Percentiles rank a stretch among this genome's conserved stretches.
Evolutionary conservation across 306 rosid genomes (phyloP).

Genomic region (Rubus idaeus): DNA sequence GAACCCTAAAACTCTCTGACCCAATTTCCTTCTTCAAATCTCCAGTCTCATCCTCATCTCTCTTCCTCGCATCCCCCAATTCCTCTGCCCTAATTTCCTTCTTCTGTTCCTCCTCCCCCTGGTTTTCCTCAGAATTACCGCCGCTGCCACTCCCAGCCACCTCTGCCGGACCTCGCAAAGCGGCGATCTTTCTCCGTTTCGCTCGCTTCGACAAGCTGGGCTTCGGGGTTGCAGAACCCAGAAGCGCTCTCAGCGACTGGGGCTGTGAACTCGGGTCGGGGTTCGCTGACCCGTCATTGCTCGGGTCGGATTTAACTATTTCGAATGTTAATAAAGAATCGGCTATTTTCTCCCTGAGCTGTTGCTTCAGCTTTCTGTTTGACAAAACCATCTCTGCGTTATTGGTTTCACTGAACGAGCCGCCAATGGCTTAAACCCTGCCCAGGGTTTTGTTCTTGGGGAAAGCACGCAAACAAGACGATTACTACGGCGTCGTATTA

Average conservation of each 20-base stretch:
- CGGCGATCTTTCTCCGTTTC: conserved; percentile 48
- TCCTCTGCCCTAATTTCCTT: conserved; percentile 31
- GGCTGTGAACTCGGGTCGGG: conserved; percentile 18
- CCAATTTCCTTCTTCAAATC: conserved; percentile 25
- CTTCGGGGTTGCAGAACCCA: conserved; percentile 42
- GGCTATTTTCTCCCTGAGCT: conserved; percentile 52
- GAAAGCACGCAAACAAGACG: too few relatives aligned
- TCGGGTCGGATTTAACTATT: conserved; percentile 21
- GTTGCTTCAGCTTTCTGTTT: conserved; percentile 76
- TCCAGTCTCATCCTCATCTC: conserved; percentile 25
- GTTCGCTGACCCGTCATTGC: conserved; percentile 18
- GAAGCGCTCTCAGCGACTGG: conserved; percentile 43
- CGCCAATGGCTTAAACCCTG: too few relatives aligned
- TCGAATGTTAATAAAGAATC: conserved; percentile 30
- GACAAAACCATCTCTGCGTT: conserved; percentile 64
- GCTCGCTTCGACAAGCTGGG: conserved; percentile 77
- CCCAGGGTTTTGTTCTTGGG: too few relatives aligned
- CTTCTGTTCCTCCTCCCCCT: conserved; percentile 12
- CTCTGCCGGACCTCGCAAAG: conserved; percentile 30
- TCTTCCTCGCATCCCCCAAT: conserved; percentile 12
- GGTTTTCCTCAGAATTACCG: conserved; percentile 9
- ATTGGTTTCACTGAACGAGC: too few relatives aligned
- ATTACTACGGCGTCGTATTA: too few relatives aligned
- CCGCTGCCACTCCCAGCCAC: conserved; percentile 12
- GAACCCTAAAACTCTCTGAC: conserved; percentile 8